Percentiles rank a stretch among this genome's conserved stretches.
phyloP scores from a whole-genome alignment of 768 basidiomycete species.

The Lactarius sp. region DNA sequence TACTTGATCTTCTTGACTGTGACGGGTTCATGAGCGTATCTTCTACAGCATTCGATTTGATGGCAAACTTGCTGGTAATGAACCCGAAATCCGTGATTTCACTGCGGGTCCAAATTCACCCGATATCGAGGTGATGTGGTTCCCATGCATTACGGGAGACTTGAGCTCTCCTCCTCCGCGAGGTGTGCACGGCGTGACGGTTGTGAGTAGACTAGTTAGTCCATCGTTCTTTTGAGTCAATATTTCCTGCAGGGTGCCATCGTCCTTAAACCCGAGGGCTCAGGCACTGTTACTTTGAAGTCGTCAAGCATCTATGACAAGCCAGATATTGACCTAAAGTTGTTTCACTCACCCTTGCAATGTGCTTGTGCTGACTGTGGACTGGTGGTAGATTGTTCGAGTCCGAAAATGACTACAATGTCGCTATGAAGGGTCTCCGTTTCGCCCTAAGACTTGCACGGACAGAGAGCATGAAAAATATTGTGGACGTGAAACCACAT shows the following conservation, averaged over 20 bases:
- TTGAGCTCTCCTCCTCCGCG: conserved; percentile 4
- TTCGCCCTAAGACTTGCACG: conserved; percentile 1
- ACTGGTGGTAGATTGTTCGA: neutral
- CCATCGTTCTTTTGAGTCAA: neutral
- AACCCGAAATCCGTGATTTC: neutral
- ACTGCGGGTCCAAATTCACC: neutral
- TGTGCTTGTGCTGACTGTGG: neutral
- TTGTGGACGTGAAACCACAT: conserved; percentile 10
- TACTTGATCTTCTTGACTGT: neutral
- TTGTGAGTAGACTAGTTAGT: neutral
- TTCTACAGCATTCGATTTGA: conserved; percentile 33
- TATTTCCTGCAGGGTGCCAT: neutral
- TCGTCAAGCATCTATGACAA: conserved; percentile 7
- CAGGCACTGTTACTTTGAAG: conserved; percentile 10
- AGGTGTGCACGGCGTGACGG: conserved; percentile 1
- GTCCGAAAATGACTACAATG: conserved; percentile 3
- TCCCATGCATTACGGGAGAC: conserved; percentile 5
- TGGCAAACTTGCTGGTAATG: conserved; percentile 25
- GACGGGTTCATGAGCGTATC: neutral
- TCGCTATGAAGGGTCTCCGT: conserved; percentile 1
- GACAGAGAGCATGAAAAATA: conserved; percentile 7
- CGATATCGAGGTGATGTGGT: conserved; percentile 15
- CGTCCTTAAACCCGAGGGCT: conserved; percentile 1
- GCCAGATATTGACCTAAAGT: conserved; percentile 12
- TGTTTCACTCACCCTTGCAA: neutral